Evolutionary conservation across 495 filamentous ascomycete species (phyloP).

Genomic region (Xylaria longipes): DNA sequence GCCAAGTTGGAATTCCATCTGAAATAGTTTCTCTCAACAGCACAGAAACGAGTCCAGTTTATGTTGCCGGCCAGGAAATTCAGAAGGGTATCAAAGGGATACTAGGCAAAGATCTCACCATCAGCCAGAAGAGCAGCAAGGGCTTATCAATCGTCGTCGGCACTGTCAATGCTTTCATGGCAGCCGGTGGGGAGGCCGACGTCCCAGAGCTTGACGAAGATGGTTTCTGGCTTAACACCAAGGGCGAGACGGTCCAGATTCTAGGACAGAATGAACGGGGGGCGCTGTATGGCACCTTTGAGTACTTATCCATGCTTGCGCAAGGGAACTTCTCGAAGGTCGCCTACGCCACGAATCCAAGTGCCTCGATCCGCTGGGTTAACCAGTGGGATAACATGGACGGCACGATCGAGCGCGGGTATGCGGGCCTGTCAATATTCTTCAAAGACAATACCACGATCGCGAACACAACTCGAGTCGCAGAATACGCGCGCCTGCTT

Average conservation of each 20-base stretch:
- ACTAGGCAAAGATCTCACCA: conserved; percentile 51
- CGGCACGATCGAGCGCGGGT: conserved; percentile 73
- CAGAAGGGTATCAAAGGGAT: conserved; percentile 62
- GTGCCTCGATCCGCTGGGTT: conserved; percentile 69
- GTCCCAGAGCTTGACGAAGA: conserved; percentile 61
- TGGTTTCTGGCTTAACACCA: conserved; percentile 65
- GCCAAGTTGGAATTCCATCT: conserved; percentile 49
- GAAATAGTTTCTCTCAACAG: conserved; percentile 62
- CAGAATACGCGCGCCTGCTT: conserved; percentile 70
- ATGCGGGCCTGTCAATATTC: conserved; percentile 73
- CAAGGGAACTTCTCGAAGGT: conserved; percentile 66
- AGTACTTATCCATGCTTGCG: conserved; percentile 68
- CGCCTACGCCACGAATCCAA: conserved; percentile 61
- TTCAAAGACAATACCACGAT: conserved; percentile 62
- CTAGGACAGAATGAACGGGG: conserved; percentile 72
- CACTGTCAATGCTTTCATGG: conserved; percentile 59
- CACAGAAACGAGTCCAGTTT: conserved; percentile 60
- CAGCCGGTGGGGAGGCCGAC: conserved; percentile 41
- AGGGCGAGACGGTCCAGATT: conserved; percentile 58
- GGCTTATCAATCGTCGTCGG: conserved; percentile 58
- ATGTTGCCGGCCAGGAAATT: conserved; percentile 65
- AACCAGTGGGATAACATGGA: conserved; percentile 81
- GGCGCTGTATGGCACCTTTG: conserved; percentile 72
- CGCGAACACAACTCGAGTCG: conserved; percentile 62
- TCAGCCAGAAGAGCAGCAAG: conserved; percentile 36